Percentiles rank a stretch among this genome's conserved stretches.
Conservation (phyloP, 805 yeast genomes). For the Clavispora fructus region DNA sequence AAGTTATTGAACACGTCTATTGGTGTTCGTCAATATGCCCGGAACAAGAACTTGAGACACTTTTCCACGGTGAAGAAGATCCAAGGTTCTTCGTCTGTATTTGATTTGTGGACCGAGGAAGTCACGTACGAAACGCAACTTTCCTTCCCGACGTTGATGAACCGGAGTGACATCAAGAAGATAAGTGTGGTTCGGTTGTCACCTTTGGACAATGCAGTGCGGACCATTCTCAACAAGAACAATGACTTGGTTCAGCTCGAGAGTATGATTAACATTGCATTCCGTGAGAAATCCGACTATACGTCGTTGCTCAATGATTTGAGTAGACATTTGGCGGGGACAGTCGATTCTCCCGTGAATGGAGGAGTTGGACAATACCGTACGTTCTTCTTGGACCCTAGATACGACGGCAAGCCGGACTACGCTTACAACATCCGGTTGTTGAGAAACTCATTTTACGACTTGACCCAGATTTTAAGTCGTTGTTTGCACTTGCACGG, state of each 20-base stretch:
- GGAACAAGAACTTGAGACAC: slow-evolving; percentile 64
- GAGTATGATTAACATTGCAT: slow-evolving; percentile 47
- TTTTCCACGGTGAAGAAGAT: slow-evolving; percentile 67
- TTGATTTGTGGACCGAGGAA: slow-evolving; percentile 86
- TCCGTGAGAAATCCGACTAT: slow-evolving; percentile 47
- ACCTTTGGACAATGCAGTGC: slow-evolving; percentile 80
- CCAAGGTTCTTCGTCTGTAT: slow-evolving; percentile 66
- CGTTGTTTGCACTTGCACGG: slow-evolving; percentile 69
- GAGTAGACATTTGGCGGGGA: slow-evolving; percentile 71
- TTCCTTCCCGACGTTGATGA: slow-evolving; percentile 84
- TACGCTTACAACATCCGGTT: slow-evolving; percentile 27
- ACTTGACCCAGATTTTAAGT: slow-evolving; percentile 59
- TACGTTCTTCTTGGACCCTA: slow-evolving; percentile 49
- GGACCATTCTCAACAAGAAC: slow-evolving; percentile 60
- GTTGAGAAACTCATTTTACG: slow-evolving; percentile 54
- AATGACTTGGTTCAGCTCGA: slow-evolving; percentile 70
- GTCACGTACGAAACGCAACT: slow-evolving; percentile 68
- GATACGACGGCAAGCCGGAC: slow-evolving; percentile 28
- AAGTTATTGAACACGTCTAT: slow-evolving; percentile 43
- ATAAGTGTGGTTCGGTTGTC: slow-evolving; percentile 53
- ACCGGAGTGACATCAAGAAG: slow-evolving; percentile 64
- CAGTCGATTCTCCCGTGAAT: slow-evolving; percentile 88
- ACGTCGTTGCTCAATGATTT: slow-evolving; percentile 53
- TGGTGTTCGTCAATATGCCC: slow-evolving; percentile 68
- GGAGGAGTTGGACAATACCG: slow-evolving; percentile 88